Percentiles rank a stretch among this genome's conserved stretches.
phyloP scores from a whole-genome alignment of 805 yeast genomes.

The Suhomyces vadensis region DNA sequence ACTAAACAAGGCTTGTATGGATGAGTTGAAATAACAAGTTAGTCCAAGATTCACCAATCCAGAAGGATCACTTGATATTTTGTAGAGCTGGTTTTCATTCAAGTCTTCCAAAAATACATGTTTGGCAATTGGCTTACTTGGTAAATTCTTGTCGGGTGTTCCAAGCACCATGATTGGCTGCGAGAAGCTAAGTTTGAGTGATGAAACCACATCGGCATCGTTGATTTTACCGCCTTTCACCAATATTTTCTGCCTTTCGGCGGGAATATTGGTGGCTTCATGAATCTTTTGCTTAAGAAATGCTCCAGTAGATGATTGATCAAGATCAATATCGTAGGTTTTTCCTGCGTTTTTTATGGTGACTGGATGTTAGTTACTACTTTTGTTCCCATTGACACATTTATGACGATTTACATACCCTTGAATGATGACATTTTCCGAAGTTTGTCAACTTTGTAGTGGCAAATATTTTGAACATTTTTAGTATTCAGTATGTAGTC shows the following conservation, averaged over 20 bases:
- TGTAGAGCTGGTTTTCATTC: constrained; percentile 43
- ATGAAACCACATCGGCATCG: constrained; percentile 60
- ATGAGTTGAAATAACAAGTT: constrained; percentile 75
- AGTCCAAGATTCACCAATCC: constrained; percentile 74
- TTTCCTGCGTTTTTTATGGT: constrained; percentile 46
- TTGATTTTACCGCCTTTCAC: constrained; percentile 85
- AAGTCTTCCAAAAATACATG: constrained; percentile 71
- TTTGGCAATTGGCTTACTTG: constrained; percentile 51
- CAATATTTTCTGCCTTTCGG: constrained; percentile 84
- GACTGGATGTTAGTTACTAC: constrained; percentile 13
- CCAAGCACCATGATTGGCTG: constrained; percentile 88
- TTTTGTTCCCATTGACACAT: not conserved
- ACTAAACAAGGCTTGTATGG: constrained; percentile 57
- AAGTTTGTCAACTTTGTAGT: not conserved
- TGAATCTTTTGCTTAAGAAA: constrained; percentile 69
- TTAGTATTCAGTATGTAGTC: not conserved
- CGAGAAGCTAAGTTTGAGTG: constrained; percentile 58
- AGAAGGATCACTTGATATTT: constrained; percentile 51
- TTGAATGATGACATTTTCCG: not conserved
- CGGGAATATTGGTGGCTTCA: constrained; percentile 78
- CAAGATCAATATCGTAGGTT: constrained; percentile 43
- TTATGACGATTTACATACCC: not conserved
- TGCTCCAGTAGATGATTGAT: constrained; percentile 54
- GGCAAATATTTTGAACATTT: constrained; percentile 1
- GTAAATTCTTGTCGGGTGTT: constrained; percentile 71